Base-by-base conservation (phyloP, 345 rosid species). In the Euphorbia pulcherrima region DNA sequence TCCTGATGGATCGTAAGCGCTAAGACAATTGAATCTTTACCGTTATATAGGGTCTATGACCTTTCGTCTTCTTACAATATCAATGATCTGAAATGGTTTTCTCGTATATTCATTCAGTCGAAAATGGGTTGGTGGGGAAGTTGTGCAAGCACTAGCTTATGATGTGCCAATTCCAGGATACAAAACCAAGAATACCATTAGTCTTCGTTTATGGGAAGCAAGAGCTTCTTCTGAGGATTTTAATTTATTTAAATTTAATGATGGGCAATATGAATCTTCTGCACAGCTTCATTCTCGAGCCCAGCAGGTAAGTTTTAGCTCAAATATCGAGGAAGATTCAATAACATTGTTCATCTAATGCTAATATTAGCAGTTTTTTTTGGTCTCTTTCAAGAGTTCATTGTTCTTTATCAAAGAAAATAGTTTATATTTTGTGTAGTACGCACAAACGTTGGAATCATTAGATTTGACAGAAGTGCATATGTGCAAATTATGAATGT, bases 181-280 rank as follows among this genome's bases (percentile, higher is more conserved):
- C 77, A 90, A 83, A 80, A 92, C 98, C 53, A 93, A 86, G 83
- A 93, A 90, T 69, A 93, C 98, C 12, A 93, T 84, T 30, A 90
- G 97, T 83, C 98, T 93, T 76, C 98, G 98, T 51, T 87, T 93
- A 62, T 93, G 98, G 98, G 97, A 93, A 76, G 97, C 98, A 76
- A 90, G 82, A 82, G 95, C 89, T 71, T 71, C 85, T 71, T 80
- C 92, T 2, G 78, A 81, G 51, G 90, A 94, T 82, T 89, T 89
- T 72, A 77, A 89, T 80, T 83, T 94, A 48, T 94, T 89, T 73
- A 87, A 83, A 69, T 90, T 94, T 72, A 94, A 94, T 74, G 99
- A 90, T 81, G 99, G 99, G 70, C 89, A 94, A 64, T 91, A 86
- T 82, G 97, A 87, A 77, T 81, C 96, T 74, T 94, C 99, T 56